These are phyloP conservation scores for Magnusiomyces fungicola DNA, from an alignment of 1,139 yeast genomes.

Conservation along the genomic window DNA sequence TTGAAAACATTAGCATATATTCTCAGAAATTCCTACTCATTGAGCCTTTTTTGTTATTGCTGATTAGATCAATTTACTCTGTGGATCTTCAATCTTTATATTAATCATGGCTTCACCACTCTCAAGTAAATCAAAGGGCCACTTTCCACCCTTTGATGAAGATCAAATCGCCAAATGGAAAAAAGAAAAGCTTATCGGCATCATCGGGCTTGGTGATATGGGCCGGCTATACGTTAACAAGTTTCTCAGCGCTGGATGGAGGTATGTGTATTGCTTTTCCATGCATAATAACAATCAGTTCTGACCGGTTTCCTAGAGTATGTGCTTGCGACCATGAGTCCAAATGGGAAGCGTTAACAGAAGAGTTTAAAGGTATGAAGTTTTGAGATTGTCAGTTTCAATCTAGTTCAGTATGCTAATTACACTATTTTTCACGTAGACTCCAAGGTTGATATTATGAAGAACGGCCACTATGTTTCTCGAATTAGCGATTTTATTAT, in stretches of 20 bases:
- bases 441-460: slow-evolving; percentile 47
- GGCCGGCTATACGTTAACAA: slow-evolving; percentile 77
- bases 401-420: too few relatives aligned
- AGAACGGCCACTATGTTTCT: slow-evolving; percentile 78
- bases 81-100: too few relatives aligned
- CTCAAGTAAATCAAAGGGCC: too few relatives aligned
- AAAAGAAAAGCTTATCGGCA: slow-evolving; percentile 57
- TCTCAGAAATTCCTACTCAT: too few relatives aligned
- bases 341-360: slow-evolving; percentile 41
- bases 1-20: too few relatives aligned
- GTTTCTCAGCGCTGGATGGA: slow-evolving; percentile 82
- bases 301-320: slow-evolving; percentile 36
- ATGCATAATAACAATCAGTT: neutral
- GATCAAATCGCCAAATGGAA: slow-evolving; percentile 30
- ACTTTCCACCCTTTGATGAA: slow-evolving; percentile 5
- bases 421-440: slow-evolving; percentile 16
- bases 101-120: too few relatives aligned
- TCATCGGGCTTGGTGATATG: slow-evolving; percentile 97
- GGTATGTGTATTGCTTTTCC: slow-evolving; percentile 21
- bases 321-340: slow-evolving; percentile 87
- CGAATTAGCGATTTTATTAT: slow-evolving; percentile 73
- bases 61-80: too few relatives aligned
- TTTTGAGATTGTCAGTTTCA: too few relatives aligned
- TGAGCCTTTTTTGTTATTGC: too few relatives aligned
- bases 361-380: slow-evolving; percentile 32